These are phyloP conservation scores for Trapa incisa DNA, from an alignment of 345 rosid genomes.

Conservation along the genomic window DNA sequence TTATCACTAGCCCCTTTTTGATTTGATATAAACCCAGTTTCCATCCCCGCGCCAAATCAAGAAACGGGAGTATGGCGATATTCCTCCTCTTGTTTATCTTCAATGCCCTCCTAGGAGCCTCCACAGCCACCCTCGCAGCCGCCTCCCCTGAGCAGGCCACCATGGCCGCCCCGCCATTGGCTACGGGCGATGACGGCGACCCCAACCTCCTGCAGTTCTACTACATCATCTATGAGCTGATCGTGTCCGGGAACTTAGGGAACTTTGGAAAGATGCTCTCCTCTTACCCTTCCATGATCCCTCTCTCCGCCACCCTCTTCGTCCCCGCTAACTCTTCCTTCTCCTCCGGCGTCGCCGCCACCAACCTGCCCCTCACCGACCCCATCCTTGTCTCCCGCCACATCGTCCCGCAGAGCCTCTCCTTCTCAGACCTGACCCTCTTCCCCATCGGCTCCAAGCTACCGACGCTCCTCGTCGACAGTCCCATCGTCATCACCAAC, in stretches of 20 bases:
- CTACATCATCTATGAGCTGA: constrained; percentile 60
- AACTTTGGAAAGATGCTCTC: constrained; percentile 52
- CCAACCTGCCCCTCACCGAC: constrained; percentile 10
- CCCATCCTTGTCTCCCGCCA: constrained; percentile 32
- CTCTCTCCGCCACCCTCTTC: constrained; percentile 11
- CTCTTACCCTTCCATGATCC: constrained; percentile 16
- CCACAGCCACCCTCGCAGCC: too few relatives aligned
- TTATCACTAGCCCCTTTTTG: too few relatives aligned
- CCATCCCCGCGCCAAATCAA: too few relatives aligned
- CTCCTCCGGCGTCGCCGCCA: constrained; percentile 12
- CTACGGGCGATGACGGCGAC: too few relatives aligned
- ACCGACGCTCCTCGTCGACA: neutral
- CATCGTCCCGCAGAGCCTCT: constrained; percentile 64
- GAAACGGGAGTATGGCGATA: too few relatives aligned
- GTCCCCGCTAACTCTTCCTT: constrained; percentile 7
- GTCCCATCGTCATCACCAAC: neutral
- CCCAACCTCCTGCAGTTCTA: constrained; percentile 24
- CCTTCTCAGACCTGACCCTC: neutral
- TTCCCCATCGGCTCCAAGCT: neutral
- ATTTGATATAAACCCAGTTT: too few relatives aligned
- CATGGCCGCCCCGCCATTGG: too few relatives aligned
- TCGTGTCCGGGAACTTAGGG: constrained; percentile 61
- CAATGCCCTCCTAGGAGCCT: too few relatives aligned
- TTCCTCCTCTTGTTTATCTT: too few relatives aligned
- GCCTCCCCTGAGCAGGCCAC: too few relatives aligned